A percentile compares a stretch with the other conserved stretches of the same genome.
Evolutionary conservation across 768 basidiomycete species (phyloP).

Genomic region (Chlorophyllum brunneum): DNA sequence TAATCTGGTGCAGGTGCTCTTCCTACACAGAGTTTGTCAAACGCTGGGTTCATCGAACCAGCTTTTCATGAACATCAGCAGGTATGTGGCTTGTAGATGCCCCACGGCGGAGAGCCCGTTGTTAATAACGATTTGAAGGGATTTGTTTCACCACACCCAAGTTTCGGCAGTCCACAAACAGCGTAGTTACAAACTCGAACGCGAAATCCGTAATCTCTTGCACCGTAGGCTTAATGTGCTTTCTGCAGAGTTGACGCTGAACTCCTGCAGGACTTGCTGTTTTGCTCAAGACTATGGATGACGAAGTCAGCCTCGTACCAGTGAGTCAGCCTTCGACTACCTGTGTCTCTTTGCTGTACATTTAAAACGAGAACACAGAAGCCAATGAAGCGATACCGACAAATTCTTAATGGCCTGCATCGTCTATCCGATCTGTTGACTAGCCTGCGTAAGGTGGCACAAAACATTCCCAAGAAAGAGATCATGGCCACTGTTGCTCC

Average conservation of each 20-base stretch:
- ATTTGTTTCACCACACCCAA: constrained; percentile 28
- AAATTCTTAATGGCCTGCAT: constrained; percentile 33
- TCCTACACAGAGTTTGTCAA: constrained; percentile 35
- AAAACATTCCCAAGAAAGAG: constrained; percentile 42
- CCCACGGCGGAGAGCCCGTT: background rate
- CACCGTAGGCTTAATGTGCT: constrained; percentile 21
- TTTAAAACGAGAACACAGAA: constrained; percentile 29
- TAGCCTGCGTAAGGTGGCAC: constrained; percentile 42
- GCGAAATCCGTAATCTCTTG: constrained; percentile 36
- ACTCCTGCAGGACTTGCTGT: constrained; percentile 23
- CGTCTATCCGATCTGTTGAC: constrained; percentile 39
- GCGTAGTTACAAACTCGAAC: constrained; percentile 34
- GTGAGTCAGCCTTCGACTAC: constrained; percentile 23
- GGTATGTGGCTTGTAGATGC: constrained; percentile 22
- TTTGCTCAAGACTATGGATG: constrained; percentile 38
- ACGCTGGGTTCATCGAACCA: constrained; percentile 36
- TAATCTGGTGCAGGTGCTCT: constrained; percentile 30
- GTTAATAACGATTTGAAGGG: constrained; percentile 20
- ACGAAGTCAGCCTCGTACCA: constrained; percentile 45
- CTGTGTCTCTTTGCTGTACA: background rate
- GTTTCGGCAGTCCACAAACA: constrained; percentile 24
- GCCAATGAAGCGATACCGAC: constrained; percentile 41
- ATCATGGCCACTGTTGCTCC: constrained; percentile 33
- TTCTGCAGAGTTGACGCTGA: background rate
- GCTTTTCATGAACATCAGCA: constrained; percentile 39